phyloP scores from a whole-genome alignment of 2,329 filamentous ascomycete species.

The Clathrospora elynae region DNA sequence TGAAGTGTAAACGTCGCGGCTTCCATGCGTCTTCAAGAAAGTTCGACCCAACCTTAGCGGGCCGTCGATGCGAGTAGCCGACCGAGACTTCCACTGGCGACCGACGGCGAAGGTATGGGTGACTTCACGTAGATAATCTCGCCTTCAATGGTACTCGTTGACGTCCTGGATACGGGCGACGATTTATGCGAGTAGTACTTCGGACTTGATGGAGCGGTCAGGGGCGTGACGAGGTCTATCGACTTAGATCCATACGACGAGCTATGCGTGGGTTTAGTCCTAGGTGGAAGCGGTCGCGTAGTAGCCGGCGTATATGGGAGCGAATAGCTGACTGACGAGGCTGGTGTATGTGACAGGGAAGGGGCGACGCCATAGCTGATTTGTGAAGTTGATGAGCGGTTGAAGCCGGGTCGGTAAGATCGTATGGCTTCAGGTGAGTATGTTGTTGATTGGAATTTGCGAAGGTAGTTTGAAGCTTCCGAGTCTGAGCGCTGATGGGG shows the following conservation, averaged over 20 bases:
- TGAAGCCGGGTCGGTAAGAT: constrained; percentile 42
- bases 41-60: constrained; percentile 6
- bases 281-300: constrained; percentile 47
- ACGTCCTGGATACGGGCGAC: constrained; percentile 39
- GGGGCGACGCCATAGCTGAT: constrained; percentile 48
- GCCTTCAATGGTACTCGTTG: constrained; percentile 44
- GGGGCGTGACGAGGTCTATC: constrained; percentile 53
- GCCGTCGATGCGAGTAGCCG: constrained; percentile 41
- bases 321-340: constrained; percentile 53
- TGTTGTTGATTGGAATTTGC: constrained; percentile 47
- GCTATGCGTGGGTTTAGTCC: constrained; percentile 46
- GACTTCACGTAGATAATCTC: constrained; percentile 47
- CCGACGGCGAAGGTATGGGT: constrained; percentile 39
- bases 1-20: constrained; percentile 1
- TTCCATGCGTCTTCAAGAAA: too few species aligned
- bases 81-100: constrained; percentile 47
- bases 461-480: constrained; percentile 51
- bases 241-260: constrained; percentile 49
- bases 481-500: constrained; percentile 37
- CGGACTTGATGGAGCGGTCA: constrained; percentile 44
- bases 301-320: constrained; percentile 48
- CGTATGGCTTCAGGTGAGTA: constrained; percentile 33
- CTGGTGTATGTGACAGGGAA: constrained; percentile 55
- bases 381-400: constrained; percentile 43
- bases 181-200: constrained; percentile 44